Evolutionary conservation across 2,329 filamentous ascomycete species (phyloP).

Genomic region (Cladophialophora carrionii): DNA sequence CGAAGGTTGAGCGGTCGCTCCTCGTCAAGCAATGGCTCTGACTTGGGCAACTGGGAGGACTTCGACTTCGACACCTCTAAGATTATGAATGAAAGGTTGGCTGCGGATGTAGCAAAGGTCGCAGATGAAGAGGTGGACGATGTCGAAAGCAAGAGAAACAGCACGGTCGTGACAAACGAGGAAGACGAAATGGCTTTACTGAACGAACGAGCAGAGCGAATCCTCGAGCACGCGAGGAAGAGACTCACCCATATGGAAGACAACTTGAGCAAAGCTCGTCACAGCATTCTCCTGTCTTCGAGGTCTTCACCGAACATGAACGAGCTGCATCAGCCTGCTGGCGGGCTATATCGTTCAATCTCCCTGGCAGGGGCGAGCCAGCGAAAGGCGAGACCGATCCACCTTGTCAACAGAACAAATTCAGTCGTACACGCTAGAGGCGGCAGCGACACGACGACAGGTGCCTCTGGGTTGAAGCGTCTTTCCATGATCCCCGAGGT

Average conservation of each 20-base stretch:
- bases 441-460: constrained; percentile 48
- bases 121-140: constrained; percentile 40
- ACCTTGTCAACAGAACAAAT: constrained; percentile 41
- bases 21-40: constrained; percentile 41
- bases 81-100: constrained; percentile 36
- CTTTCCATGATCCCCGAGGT: constrained; percentile 35
- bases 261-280: constrained; percentile 78
- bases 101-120: constrained; percentile 38
- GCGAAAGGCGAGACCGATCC: constrained; percentile 29
- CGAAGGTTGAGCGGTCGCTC: constrained; percentile 59
- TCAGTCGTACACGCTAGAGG: constrained; percentile 46
- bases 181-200: constrained; percentile 74
- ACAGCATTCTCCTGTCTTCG: constrained; percentile 62
- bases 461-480: constrained; percentile 28
- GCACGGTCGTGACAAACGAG: constrained; percentile 47
- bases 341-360: constrained; percentile 49
- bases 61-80: constrained; percentile 39
- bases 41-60: constrained; percentile 39
- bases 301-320: constrained; percentile 53
- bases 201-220: constrained; percentile 82
- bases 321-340: constrained; percentile 47
- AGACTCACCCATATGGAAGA: constrained; percentile 91
- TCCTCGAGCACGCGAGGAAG: constrained; percentile 89
- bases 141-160: constrained; percentile 41
- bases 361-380: constrained; percentile 39